Conservation (phyloP, 1,139 yeast genomes). For the Pneumocystis wakefieldiae region DNA sequence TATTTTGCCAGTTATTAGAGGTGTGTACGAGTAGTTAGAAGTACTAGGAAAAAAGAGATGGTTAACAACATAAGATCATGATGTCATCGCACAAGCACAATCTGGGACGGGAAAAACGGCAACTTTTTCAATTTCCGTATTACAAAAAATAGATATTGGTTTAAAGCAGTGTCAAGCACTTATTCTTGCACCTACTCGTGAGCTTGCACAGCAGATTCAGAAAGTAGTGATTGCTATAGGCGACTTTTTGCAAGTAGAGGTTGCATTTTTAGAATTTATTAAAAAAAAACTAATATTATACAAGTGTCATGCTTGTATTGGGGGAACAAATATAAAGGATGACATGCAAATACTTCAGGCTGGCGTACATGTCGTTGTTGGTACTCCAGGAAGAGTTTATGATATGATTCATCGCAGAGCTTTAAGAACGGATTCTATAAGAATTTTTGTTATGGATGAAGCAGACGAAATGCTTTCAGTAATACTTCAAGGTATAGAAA, state of each 20-base stretch:
- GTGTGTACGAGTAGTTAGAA: constrained; percentile 34
- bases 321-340: constrained; percentile 88
- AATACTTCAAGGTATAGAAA: constrained; percentile 2
- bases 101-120: constrained; percentile 99
- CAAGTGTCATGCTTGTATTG: constrained; percentile 87
- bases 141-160: constrained; percentile 35
- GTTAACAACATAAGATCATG: constrained; percentile 22
- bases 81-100: constrained; percentile 97
- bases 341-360: constrained; percentile 83
- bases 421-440: constrained; percentile 75
- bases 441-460: constrained; percentile 97
- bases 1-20: constrained; percentile 80
- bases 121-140: constrained; percentile 91
- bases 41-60: constrained; percentile 4
- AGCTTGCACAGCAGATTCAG: constrained; percentile 94
- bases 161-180: constrained; percentile 49
- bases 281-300: background rate
- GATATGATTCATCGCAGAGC: constrained; percentile 94
- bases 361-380: constrained; percentile 93
- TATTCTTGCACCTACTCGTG: constrained; percentile 97
- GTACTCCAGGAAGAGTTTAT: constrained; percentile 98
- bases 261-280: background rate
- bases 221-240: constrained; percentile 90
- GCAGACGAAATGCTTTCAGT: constrained; percentile 97
- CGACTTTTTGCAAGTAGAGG: constrained; percentile 72